Base-by-base conservation (phyloP, 257 asterid genomes). In the Plantago ovata region DNA sequence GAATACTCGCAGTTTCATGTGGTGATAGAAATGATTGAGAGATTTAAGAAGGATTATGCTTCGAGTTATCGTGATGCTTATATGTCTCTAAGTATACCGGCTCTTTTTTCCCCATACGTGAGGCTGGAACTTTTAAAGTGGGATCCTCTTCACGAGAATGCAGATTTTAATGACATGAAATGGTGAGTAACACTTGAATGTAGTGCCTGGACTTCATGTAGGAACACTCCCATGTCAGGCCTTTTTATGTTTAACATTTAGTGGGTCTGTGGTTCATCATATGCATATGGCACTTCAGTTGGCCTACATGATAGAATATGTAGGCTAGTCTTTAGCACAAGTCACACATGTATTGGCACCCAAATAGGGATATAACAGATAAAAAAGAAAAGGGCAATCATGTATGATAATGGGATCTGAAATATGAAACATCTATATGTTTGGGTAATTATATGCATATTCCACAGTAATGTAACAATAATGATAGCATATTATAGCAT, bases 51-150 rank as follows among this genome's bases (percentile, higher is more conserved):
- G 69, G 83, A 68, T 20, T 83, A 79, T 67, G 86, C 92, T 12
- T 71, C 94, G 38, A 82, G 92, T 78, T 93, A 93, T 62, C 81
- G 80, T 41, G 99, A 93, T 59, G 95, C 99, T n/a, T 89, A 93
- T 68, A 86, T 93, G 96, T 76, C 97, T 23, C 63, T 81, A 28
- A 84, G 94, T 72, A 61, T 78, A 62, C 95, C 97, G 10, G 75
- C 90, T 48, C 74, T 93, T 42, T 84, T 93, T 75, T 89, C 99
- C n/a, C 99, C 99, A 46, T 93, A 80, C 58, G 89, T 89, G 54
- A 83, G 96, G 61, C 67, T 89, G 67, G 97, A 93, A 81, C 99
- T 93, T 77, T 81, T 93, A 65, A 86, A 86, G 82, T 93, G 99
- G 99, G 94, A 93, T 59, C 99, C 99, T 12, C 95, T 93, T 56